phyloP scores from a whole-genome alignment of 805 yeast genomes.

The Blastobotrys terrestris region DNA sequence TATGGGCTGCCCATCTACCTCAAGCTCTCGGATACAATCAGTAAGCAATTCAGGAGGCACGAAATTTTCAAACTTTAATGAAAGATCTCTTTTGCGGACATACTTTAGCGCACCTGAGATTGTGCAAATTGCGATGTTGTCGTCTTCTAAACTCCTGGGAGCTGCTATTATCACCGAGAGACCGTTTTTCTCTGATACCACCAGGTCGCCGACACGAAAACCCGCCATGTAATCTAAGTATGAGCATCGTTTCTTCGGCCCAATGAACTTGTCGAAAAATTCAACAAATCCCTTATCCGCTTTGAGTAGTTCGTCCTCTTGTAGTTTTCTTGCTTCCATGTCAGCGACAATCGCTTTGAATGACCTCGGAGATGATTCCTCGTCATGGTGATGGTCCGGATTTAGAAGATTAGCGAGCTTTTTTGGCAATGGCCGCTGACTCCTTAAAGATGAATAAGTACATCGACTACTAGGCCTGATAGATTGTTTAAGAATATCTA shows the following conservation, averaged over 20 bases:
- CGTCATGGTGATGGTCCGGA: background rate
- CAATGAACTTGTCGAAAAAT: background rate
- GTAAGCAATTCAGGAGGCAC: background rate
- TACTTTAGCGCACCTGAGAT: background rate
- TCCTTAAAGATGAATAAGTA: background rate
- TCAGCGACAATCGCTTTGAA: conserved; percentile 1
- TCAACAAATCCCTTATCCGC: background rate
- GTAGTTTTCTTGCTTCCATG: background rate
- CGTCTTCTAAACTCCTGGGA: conserved; percentile 1
- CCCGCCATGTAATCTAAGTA: background rate
- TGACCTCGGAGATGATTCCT: background rate
- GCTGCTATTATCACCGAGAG: conserved; percentile 4
- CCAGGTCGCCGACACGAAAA: conserved; percentile 9
- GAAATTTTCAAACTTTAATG: background rate
- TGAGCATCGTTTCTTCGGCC: background rate
- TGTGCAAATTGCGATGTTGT: background rate
- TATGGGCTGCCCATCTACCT: background rate
- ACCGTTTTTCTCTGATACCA: conserved; percentile 3
- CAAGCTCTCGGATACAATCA: background rate
- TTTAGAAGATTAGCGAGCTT: background rate
- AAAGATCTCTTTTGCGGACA: conserved; percentile 1
- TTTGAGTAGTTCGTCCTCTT: background rate
- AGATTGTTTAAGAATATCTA: background rate
- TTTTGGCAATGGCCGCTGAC: background rate
- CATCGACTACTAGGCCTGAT: background rate